Base-by-base conservation (phyloP, 805 yeast genomes). In the Candida chilensis region DNA sequence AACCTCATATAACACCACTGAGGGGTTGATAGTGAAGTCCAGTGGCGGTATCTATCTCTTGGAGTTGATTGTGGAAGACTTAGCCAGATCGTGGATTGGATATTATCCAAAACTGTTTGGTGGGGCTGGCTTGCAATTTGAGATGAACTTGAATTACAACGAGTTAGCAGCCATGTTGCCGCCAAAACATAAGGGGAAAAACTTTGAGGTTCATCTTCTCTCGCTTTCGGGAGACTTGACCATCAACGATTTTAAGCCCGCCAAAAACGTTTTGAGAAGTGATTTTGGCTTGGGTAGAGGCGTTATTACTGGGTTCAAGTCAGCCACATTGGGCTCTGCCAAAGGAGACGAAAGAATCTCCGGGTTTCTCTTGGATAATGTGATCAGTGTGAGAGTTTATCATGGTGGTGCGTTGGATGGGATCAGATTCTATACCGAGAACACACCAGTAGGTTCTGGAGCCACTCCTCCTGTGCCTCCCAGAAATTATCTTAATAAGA, bases 351-450 rank as follows among this genome's bases (percentile, higher is more conserved):
- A 42, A 10, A 7, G 39, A 39, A 17, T 38, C 38, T 7, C 24
- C 33, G 27, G 32, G 40, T 3, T 21, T 34, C 13, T 4, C 37
- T 2, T 66, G 11, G 37, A 38, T 10, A 42, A 45, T 5, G 57
- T 82, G 2, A 50, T 47, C n/a, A 63, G 61, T 29, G 67, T 87
- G 1, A 65, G 85, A 33, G 67, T 87, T 0, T 79, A 73, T 39
- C 74, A 78, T 40, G 96, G 95, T 2, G 49, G 56, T 15, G 94
- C 94, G 0, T 52, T 92, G 14, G 95, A 88, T 53, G 97, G 97
- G 4, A 42, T 90, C 11, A 73, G 75, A 33, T 65, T 87, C 40
- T 60, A 58, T 17, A 35, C 26, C 25, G 39, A 37, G n/a, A 47
- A 43, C 6, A 6, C 37, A 44, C 27, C 31, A 25, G 24, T 9